Evolutionary conservation across 768 basidiomycete species (phyloP).

Genomic region (Pisolithus albus): DNA sequence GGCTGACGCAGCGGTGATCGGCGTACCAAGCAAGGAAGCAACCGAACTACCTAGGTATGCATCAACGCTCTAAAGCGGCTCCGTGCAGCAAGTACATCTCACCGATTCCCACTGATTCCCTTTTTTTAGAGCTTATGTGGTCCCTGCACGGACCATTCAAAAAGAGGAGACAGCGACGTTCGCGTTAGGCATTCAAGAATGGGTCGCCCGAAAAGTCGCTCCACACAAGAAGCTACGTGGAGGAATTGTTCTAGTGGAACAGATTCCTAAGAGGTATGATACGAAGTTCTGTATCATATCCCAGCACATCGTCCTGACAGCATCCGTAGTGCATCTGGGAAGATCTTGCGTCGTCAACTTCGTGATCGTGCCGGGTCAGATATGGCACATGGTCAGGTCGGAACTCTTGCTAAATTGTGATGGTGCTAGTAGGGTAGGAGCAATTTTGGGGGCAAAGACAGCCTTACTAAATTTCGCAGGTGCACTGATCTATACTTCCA

Average conservation of each 20-base stretch:
- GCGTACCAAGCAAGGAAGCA: conserved; percentile 58
- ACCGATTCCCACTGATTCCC: not conserved
- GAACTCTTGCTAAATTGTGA: too few relatives aligned
- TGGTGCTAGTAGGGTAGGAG: too few relatives aligned
- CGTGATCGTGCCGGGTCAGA: conserved; percentile 62
- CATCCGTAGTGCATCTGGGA: conserved; percentile 64
- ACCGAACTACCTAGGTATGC: conserved; percentile 73
- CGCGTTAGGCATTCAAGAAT: conserved; percentile 45
- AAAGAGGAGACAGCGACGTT: conserved; percentile 27
- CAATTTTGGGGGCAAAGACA: too few relatives aligned
- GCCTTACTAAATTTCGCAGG: too few relatives aligned
- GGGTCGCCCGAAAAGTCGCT: conserved; percentile 66
- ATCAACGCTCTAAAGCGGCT: too few relatives aligned
- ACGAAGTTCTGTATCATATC: not conserved
- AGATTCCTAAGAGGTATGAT: conserved; percentile 27
- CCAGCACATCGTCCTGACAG: not conserved
- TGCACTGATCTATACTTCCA: too few relatives aligned
- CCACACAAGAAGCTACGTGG: conserved; percentile 76
- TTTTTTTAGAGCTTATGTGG: conserved; percentile 54
- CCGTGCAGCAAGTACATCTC: not conserved
- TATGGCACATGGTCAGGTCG: conserved; percentile 18
- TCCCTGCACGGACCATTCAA: conserved; percentile 13
- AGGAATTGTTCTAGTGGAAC: conserved; percentile 54
- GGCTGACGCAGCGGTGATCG: conserved; percentile 83
- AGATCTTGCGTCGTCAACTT: conserved; percentile 77